phyloP scores from a whole-genome alignment of 1,284 basidiomycete species.

The Psilocybe mexicana region DNA sequence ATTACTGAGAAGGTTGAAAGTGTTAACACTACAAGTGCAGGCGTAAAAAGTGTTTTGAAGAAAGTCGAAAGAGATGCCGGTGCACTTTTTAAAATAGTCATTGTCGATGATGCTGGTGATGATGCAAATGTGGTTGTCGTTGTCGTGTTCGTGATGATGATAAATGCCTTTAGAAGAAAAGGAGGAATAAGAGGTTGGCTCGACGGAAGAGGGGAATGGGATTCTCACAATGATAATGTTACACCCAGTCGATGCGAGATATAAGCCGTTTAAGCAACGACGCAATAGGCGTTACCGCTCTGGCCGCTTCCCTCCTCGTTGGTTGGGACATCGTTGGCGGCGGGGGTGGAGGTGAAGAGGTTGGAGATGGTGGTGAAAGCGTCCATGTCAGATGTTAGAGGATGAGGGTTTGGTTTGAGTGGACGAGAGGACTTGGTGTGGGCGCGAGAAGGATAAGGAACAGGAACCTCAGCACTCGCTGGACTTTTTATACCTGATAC shows the following conservation, averaged over 20 bases:
- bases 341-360: constrained; percentile 18
- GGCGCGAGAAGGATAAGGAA: constrained; percentile 9
- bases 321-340: constrained; percentile 16
- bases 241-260: constrained; percentile 11
- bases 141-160: constrained; percentile 9
- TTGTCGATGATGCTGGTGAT: constrained; percentile 4
- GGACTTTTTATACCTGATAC: constrained; percentile 8
- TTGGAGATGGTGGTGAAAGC: constrained; percentile 23
- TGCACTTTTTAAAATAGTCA: constrained; percentile 10
- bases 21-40: constrained; percentile 11
- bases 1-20: constrained; percentile 15
- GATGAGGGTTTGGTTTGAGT: constrained; percentile 2
- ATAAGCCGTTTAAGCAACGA: constrained; percentile 25
- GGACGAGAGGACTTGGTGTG: constrained; percentile 1
- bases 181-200: not conserved
- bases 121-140: constrained; percentile 4
- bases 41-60: constrained; percentile 8
- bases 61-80: constrained; percentile 13
- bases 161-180: constrained; percentile 3
- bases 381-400: constrained; percentile 21
- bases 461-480: not conserved
- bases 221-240: constrained; percentile 17
- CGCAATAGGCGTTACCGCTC: constrained; percentile 22
- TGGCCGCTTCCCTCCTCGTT: constrained; percentile 10
- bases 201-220: not conserved